A percentile compares a stretch with the other conserved stretches of the same genome.
Evolutionary conservation across 1,284 basidiomycete genomes (phyloP).

Genomic region (Neonothopanus nambi): DNA sequence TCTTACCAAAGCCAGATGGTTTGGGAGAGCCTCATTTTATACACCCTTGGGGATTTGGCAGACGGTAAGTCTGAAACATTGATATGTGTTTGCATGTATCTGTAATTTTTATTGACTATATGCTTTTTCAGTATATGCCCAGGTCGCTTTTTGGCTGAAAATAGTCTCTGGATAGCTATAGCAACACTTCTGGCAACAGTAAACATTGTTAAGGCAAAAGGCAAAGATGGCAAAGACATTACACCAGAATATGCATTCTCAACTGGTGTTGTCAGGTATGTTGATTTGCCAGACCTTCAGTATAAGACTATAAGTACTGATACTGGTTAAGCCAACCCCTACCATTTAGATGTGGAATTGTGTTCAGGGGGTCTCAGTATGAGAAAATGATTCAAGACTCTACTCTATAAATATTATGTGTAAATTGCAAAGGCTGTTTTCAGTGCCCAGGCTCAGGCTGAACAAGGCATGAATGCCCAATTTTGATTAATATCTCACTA

Average conservation of each 20-base stretch:
- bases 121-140: constrained; percentile 1
- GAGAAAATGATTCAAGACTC: too few species aligned
- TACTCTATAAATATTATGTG: too few species aligned
- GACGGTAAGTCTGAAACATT: constrained; percentile 34
- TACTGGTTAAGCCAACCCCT: too few species aligned
- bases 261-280: not conserved
- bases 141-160: not conserved
- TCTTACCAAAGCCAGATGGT: too few species aligned
- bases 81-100: constrained; percentile 3
- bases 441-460: too few species aligned
- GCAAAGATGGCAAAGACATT: not conserved
- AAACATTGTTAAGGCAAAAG: not conserved
- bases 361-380: too few species aligned
- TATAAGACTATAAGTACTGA: too few species aligned
- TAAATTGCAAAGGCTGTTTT: too few species aligned
- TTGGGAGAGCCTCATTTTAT: not conserved
- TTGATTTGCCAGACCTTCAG: too few species aligned
- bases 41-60: constrained; percentile 49
- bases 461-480: too few species aligned
- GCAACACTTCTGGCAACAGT: not conserved
- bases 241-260: not conserved
- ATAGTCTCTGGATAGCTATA: not conserved
- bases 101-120: constrained; percentile 1
- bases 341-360: too few species aligned
- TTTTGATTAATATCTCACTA: too few species aligned